phyloP scores from a whole-genome alignment of 306 rosid genomes.

The Vigna hirtella region DNA sequence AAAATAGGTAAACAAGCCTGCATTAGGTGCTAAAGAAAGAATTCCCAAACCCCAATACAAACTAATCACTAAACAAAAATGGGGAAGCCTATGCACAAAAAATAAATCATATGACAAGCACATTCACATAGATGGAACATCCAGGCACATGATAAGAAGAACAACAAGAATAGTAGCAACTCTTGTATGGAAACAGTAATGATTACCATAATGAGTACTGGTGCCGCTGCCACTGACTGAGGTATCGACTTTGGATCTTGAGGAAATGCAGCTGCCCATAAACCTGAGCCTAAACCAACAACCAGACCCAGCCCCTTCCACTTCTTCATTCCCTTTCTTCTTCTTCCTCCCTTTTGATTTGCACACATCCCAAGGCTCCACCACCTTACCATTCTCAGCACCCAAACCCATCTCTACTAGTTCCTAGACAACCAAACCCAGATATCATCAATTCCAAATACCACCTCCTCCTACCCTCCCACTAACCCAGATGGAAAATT shows the following conservation, averaged over 20 bases:
- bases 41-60: slow-evolving; percentile 9
- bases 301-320: slow-evolving; percentile 63
- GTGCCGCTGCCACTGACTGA: slow-evolving; percentile 88
- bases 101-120: not conserved
- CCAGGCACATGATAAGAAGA: slow-evolving; percentile 18
- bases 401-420: slow-evolving; percentile 73
- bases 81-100: slow-evolving; percentile 13
- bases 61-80: slow-evolving; percentile 27
- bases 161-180: not conserved
- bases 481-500: slow-evolving; percentile 44
- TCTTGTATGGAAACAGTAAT: slow-evolving; percentile 33
- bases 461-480: slow-evolving; percentile 29
- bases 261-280: slow-evolving; percentile 92
- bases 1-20: slow-evolving; percentile 26
- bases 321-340: slow-evolving; percentile 58
- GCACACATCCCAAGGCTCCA: slow-evolving; percentile 72
- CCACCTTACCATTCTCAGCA: slow-evolving; percentile 80
- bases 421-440: slow-evolving; percentile 62
- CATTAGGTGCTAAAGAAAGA: slow-evolving; percentile 20
- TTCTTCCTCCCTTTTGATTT: slow-evolving; percentile 73
- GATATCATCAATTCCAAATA: slow-evolving; percentile 53
- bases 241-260: slow-evolving; percentile 98
- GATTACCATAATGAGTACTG: slow-evolving; percentile 81
- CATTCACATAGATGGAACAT: slow-evolving; percentile 23
- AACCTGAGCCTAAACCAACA: slow-evolving; percentile 87